Evolutionary conservation across 257 asterid species (phyloP).

Genomic region (Craterostigma plantagineum): DNA sequence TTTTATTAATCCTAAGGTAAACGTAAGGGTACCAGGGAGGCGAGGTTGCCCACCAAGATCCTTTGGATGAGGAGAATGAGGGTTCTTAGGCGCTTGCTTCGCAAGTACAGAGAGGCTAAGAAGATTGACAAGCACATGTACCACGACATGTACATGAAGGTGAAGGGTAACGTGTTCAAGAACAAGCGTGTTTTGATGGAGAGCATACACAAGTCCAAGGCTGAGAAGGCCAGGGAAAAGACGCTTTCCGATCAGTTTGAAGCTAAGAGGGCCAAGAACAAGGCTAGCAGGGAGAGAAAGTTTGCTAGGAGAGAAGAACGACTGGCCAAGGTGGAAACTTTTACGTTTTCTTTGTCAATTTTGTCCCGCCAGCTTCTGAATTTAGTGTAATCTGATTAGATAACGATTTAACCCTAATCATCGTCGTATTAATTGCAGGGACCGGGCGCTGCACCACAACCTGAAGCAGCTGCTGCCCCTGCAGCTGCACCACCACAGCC

Average conservation of each 20-base stretch:
- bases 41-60: conserved; percentile 79
- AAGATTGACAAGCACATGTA: conserved; percentile 96
- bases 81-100: conserved; percentile 78
- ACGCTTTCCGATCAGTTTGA: conserved; percentile 82
- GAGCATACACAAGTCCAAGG: conserved; percentile 88
- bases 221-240: conserved; percentile 97
- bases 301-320: conserved; percentile 82
- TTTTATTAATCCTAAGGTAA: conserved; percentile 28
- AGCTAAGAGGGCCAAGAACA: conserved; percentile 93
- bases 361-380: no score
- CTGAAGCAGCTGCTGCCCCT: conserved; percentile 24
- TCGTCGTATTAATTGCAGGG: conserved; percentile 24
- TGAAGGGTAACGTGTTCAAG: conserved; percentile 93
- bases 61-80: conserved; percentile 98
- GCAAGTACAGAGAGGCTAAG: conserved; percentile 83
- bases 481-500: conserved; percentile 31
- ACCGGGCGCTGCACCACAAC: conserved; percentile 37
- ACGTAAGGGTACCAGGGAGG: conserved; percentile 97
- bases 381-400: no score
- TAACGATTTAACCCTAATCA: no score
- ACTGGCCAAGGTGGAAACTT: conserved; percentile 48
- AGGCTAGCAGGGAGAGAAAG: conserved; percentile 93
- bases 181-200: conserved; percentile 95
- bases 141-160: conserved; percentile 98
- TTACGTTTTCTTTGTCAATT: no score